phyloP scores from a whole-genome alignment of 208 protist genomes.

The Trypanosoma grayi region DNA sequence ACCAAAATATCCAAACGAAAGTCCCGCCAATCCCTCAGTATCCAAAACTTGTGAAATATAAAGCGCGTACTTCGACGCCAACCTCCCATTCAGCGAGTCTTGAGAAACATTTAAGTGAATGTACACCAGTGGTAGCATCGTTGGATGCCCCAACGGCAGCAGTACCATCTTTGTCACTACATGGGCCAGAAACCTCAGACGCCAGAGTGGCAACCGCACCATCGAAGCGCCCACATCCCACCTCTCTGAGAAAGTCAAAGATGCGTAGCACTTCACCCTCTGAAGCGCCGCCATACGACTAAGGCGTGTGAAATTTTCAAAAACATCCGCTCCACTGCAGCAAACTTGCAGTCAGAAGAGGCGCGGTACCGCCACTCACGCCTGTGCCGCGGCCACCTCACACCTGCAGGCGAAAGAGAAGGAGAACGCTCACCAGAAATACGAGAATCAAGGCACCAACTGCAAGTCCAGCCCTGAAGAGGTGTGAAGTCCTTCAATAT shows the following conservation, averaged over 20 bases:
- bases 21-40: neutral
- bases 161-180: neutral
- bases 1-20: neutral
- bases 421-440: neutral
- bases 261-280: slow-evolving; percentile 5
- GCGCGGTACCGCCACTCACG: neutral
- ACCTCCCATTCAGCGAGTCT: neutral
- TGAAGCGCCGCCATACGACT: neutral
- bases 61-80: slow-evolving; percentile 1
- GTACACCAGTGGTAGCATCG: neutral
- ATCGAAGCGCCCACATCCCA: neutral
- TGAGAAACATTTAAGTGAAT: neutral
- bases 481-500: slow-evolving; percentile 1
- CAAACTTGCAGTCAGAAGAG: neutral
- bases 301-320: too few relatives aligned
- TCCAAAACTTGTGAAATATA: slow-evolving; percentile 12
- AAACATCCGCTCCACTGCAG: too few relatives aligned
- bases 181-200: neutral
- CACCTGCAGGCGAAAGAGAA: neutral
- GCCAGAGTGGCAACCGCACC: neutral
- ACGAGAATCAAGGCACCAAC: neutral
- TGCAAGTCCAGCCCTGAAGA: neutral
- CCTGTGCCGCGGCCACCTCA: neutral
- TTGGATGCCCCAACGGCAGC: neutral
- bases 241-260: slow-evolving; percentile 3